Base-by-base conservation (phyloP, 2,329 filamentous ascomycete species). In the Cladosporium cucumerinum region DNA sequence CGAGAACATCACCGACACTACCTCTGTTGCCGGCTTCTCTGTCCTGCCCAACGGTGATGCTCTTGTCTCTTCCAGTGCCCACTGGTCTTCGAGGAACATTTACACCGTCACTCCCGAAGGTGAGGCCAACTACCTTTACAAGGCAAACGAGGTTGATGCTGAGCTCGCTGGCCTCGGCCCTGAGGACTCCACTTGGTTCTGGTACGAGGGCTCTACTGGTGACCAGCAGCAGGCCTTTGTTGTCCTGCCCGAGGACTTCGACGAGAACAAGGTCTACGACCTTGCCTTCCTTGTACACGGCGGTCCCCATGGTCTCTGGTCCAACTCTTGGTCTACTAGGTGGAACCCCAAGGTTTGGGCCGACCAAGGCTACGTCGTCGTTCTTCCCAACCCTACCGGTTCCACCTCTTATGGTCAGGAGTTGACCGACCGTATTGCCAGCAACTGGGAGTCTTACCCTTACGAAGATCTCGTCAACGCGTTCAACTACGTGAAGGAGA, bases 221-320 rank as follows among this genome's bases (percentile, higher is more conserved):
- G 70, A 72, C 65, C 58, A 63, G 16, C 69, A 72, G 30, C 67
- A 71, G 62, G 69, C 68, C 8, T 65, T 69, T 36, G 63, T 72
- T 34, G 65, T 73, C 30, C 64, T 67, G 34, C 73, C 73, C 0
- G 72, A 69, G 57, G 67, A 66, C 64, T 74, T 70, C 52, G 67
- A 73, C 49, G 58, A 65, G 57, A 66, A 36, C 46, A 71, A 70
- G 66, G 70, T 68, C 55, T 74, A 74, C 57, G 71, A 72, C 16
- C 71, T 74, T 5, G 72, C 72, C 8, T 74, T 73, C 65, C 52
- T 74, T 14, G 73, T 74, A 49, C 72, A 74, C 60, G 72, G 72
- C 39, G 72, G 72, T 21, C 72, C 72, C 10, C 72, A 73, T 63
- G 69, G 70, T 23, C 69, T 66, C 65, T 70, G 69, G 48, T 69